These are phyloP conservation scores for Centaurea solstitialis DNA, from an alignment of 129 eudicot genomes.

Conservation along the genomic window DNA sequence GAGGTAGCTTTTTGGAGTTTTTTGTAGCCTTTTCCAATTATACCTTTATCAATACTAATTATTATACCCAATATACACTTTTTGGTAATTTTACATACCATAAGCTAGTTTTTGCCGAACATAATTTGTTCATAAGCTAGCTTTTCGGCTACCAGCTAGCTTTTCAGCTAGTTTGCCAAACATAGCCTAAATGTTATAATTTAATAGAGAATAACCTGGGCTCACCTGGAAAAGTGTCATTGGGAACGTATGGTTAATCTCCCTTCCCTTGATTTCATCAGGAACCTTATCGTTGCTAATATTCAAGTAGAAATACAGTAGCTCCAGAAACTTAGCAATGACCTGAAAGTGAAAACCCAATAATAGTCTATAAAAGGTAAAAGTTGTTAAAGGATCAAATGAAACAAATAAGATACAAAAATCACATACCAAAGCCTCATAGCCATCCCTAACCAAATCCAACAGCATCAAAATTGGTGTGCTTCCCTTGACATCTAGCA, in stretches of 20 bases:
- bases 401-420: background rate
- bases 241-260: conserved; percentile 81
- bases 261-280: conserved; percentile 93
- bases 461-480: conserved; percentile 57
- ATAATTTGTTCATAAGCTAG: no score
- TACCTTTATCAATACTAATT: no score
- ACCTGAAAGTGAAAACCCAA: conserved; percentile 48
- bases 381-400: background rate
- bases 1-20: no score
- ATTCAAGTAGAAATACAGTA: conserved; percentile 66
- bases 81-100: no score
- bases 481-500: conserved; percentile 62
- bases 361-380: background rate
- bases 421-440: conserved; percentile 73
- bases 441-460: conserved; percentile 73
- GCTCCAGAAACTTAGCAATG: conserved; percentile 71
- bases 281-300: conserved; percentile 65
- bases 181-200: no score
- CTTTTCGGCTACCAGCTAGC: no score
- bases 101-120: no score
- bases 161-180: no score
- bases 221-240: conserved; percentile 88
- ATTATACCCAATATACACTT: no score
- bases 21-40: no score
- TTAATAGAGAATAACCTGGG: conserved; percentile 13